These are phyloP conservation scores for Dioszegia aurantiaca DNA, from an alignment of 768 basidiomycete species.

Conservation along the genomic window DNA sequence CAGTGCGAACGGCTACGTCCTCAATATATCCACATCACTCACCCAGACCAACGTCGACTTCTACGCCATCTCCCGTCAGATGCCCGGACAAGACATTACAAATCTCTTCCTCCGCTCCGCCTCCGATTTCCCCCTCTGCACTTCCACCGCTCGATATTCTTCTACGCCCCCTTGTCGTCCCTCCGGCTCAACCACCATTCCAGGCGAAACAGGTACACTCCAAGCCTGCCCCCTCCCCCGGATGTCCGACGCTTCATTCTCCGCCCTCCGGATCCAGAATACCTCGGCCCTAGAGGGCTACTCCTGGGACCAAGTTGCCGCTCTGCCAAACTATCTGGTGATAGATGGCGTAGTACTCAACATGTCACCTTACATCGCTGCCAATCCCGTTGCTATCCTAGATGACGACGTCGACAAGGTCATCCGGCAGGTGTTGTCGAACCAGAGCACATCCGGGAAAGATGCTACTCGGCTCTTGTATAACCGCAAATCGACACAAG, in stretches of 20 bases:
- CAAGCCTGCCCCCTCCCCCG: conserved; percentile 66
- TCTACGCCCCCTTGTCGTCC: conserved; percentile 67
- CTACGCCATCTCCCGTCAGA: conserved; percentile 57
- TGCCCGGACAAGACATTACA: conserved; percentile 86
- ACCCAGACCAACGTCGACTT: conserved; percentile 63
- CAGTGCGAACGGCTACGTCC: conserved; percentile 71
- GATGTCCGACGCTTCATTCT: conserved; percentile 62
- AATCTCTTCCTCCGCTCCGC: conserved; percentile 70
- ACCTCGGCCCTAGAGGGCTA: conserved; percentile 76
- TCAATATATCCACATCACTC: conserved; percentile 65
- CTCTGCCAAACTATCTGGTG: conserved; percentile 72
- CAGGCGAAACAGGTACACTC: conserved; percentile 47
- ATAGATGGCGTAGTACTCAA: conserved; percentile 93
- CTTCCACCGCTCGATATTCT: conserved; percentile 70
- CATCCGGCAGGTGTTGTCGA: conserved; percentile 68
- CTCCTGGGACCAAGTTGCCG: conserved; percentile 80
- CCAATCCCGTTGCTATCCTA: conserved; percentile 66
- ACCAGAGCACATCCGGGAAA: conserved; percentile 62
- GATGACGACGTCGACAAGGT: conserved; percentile 76
- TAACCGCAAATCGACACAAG: conserved; percentile 63
- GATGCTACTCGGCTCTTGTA: conserved; percentile 88
- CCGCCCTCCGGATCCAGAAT: conserved; percentile 63
- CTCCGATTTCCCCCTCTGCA: conserved; percentile 69
- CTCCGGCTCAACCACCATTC: conserved; percentile 45
- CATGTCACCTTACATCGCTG: conserved; percentile 75